These are phyloP conservation scores for Nakazawaea ernobii DNA, from an alignment of 805 yeast genomes.

Conservation along the genomic window DNA sequence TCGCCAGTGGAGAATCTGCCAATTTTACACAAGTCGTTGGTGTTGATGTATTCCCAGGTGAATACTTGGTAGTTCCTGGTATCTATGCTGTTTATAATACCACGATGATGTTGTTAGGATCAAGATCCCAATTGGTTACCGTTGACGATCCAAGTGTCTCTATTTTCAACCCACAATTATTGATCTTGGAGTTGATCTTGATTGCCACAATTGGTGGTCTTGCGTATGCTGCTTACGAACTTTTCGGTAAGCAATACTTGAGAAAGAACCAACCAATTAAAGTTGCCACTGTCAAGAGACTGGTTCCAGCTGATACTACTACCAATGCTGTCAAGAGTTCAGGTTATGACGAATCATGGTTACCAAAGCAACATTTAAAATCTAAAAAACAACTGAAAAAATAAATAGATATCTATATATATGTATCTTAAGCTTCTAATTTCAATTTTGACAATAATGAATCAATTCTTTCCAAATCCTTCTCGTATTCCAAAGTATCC, in stretches of 20 bases:
- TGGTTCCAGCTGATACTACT: slow-evolving; percentile 19
- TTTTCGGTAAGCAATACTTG: slow-evolving; percentile 43
- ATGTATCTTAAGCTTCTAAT: slow-evolving; percentile 37
- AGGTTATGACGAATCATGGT: slow-evolving; percentile 44
- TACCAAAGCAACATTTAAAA: slow-evolving; percentile 49
- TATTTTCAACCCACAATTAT: slow-evolving; percentile 64
- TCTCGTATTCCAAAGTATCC: not conserved
- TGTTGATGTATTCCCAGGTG: slow-evolving; percentile 50
- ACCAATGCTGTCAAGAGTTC: slow-evolving; percentile 25
- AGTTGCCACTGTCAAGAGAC: slow-evolving; percentile 18
- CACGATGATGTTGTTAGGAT: slow-evolving; percentile 46
- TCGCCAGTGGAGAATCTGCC: slow-evolving; percentile 43
- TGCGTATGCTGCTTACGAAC: slow-evolving; percentile 40
- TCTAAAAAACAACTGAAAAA: slow-evolving; percentile 20
- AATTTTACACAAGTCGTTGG: slow-evolving; percentile 55
- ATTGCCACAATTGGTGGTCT: slow-evolving; percentile 40
- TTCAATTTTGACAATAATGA: slow-evolving; percentile 29
- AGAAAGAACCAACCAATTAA: slow-evolving; percentile 29
- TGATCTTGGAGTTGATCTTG: slow-evolving; percentile 55
- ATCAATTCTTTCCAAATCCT: slow-evolving; percentile 30
- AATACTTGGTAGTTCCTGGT: slow-evolving; percentile 55
- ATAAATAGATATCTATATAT: not conserved
- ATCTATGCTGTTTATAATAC: slow-evolving; percentile 47
- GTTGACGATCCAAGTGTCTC: slow-evolving; percentile 66
- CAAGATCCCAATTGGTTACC: slow-evolving; percentile 50